Percentiles rank a stretch among this genome's conserved stretches.
These are phyloP conservation scores for Ormosia emarginata DNA, from an alignment of 306 rosid species.

Conservation along the genomic window DNA sequence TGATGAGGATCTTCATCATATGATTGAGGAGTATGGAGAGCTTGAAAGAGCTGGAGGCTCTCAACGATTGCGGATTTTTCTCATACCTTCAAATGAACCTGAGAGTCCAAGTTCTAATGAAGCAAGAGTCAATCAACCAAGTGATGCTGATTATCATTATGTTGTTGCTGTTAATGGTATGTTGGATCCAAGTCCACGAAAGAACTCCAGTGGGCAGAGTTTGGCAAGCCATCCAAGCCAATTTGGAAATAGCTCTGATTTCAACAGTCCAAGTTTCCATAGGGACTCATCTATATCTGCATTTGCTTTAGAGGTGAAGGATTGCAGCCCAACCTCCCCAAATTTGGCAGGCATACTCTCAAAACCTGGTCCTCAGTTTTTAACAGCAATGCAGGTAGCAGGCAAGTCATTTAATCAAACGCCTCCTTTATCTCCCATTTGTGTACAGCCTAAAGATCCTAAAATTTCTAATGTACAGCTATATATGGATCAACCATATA, in stretches of 20 bases:
- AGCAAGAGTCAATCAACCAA: conserved; percentile 48
- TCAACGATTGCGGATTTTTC: conserved; percentile 79
- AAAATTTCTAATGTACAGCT: conserved; percentile 34
- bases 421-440: conserved; percentile 43
- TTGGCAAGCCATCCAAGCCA: conserved; percentile 55
- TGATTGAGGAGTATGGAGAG: conserved; percentile 88
- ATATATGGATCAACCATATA: conserved; percentile 38
- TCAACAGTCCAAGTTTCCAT: conserved; percentile 48
- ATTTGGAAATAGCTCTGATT: conserved; percentile 53
- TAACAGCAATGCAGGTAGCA: conserved; percentile 41
- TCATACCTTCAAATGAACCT: conserved; percentile 63
- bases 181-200: conserved; percentile 56
- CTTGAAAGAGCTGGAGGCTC: conserved; percentile 71
- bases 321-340: conserved; percentile 41
- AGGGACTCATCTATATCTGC: conserved; percentile 47
- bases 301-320: conserved; percentile 48
- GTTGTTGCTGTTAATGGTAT: conserved; percentile 79
- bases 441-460: conserved; percentile 44
- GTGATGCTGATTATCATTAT: conserved; percentile 60
- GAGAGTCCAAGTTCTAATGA: conserved; percentile 65
- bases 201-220: conserved; percentile 54
- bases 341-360: conserved; percentile 35
- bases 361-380: conserved; percentile 48
- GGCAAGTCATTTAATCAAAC: conserved; percentile 44
- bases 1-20: conserved; percentile 88